Evolutionary conservation across 2,329 filamentous ascomycete genomes (phyloP), one percentile per base, ranked within the genome.

Genomic region (Nothophaeocryptopus gaeumannii): DNA sequence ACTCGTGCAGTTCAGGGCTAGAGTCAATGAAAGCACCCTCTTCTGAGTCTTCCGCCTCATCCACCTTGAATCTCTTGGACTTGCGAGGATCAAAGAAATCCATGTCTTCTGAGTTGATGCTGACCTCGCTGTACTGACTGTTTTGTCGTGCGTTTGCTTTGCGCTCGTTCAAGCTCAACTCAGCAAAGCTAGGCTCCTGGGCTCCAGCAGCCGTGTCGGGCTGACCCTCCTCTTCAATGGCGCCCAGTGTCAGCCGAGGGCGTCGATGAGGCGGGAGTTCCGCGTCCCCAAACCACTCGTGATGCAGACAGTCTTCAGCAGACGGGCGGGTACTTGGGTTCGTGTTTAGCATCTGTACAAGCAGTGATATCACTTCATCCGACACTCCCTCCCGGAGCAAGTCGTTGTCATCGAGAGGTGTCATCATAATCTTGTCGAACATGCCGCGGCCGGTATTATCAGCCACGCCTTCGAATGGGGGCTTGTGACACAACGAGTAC

Each of bases 361-460:
- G 73, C 59, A 96, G 88, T 57, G 90, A 80, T 40, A 95, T 81
- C 9, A 85, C 88, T 2, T 75, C 67, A 1, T 79, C 72, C 0
- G 89, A 89, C 7, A 93, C 75, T 0, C 74, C 73, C 8, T 69
- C 71, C 5, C 72, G 65, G 8, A 79, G 70, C 16, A 97, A 74
- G 1, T 88, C 83, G 11, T 72, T 68, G 10, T 81, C 78, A 60
- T 95, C 82, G 5, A 93, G 73, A 0, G 81, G 75, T 2, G 78
- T 84, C 5, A 83, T 88, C 87, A 96, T 96, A 65, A 97, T 93
- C 56, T 83, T 87, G 54, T 89, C 78, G 51, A 96, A 80, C 70
- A 97, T 84, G 60, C 88, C 86, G 3, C 84, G 83, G 54, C 92
- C 88, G 56, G 83, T 85, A 43, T 86, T 83, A 59, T 89, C 88